Evolutionary conservation across 371 early-diverging fungal species (phyloP).

Genomic region (Massospora cicadina): DNA sequence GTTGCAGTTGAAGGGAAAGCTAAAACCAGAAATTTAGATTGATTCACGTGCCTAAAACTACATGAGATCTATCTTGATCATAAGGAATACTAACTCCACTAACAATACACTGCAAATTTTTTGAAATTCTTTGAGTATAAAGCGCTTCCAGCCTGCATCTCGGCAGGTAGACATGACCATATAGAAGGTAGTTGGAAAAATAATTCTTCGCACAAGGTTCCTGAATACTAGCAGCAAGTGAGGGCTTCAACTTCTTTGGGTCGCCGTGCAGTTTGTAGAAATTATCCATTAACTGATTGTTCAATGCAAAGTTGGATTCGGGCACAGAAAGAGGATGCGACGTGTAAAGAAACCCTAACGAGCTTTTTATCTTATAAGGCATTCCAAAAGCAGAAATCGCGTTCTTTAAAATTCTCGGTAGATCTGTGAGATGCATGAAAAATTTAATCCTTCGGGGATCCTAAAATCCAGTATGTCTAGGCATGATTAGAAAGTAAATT

Average conservation of each 20-base stretch:
- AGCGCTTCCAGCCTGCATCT: slow-evolving; percentile 60
- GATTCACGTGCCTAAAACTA: slow-evolving; percentile 15
- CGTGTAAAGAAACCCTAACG: slow-evolving; percentile 65
- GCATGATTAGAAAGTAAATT: too few species aligned
- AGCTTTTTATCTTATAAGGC: slow-evolving; percentile 42
- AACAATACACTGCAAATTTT: slow-evolving; percentile 36
- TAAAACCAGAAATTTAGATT: slow-evolving; percentile 17
- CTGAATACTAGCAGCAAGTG: background rate
- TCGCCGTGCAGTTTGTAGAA: background rate
- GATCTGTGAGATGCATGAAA: slow-evolving; percentile 54
- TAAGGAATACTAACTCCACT: slow-evolving; percentile 49
- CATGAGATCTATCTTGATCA: slow-evolving; percentile 28
- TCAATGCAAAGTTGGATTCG: slow-evolving; percentile 35
- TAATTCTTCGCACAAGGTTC: background rate
- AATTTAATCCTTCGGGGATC: slow-evolving; percentile 47
- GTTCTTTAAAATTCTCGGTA: slow-evolving; percentile 53
- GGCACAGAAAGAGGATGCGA: slow-evolving; percentile 42
- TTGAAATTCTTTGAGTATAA: slow-evolving; percentile 37
- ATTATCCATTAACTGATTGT: slow-evolving; percentile 31
- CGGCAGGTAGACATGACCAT: slow-evolving; percentile 57
- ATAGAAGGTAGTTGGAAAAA: slow-evolving; percentile 35
- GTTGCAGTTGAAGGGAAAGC: slow-evolving; percentile 50
- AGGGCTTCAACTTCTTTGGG: background rate
- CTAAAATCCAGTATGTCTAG: slow-evolving; percentile 53
- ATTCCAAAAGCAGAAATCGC: slow-evolving; percentile 46